These are phyloP conservation scores for Hortiboletus rubellus DNA, from an alignment of 1,284 basidiomycete species.

Conservation along the genomic window DNA sequence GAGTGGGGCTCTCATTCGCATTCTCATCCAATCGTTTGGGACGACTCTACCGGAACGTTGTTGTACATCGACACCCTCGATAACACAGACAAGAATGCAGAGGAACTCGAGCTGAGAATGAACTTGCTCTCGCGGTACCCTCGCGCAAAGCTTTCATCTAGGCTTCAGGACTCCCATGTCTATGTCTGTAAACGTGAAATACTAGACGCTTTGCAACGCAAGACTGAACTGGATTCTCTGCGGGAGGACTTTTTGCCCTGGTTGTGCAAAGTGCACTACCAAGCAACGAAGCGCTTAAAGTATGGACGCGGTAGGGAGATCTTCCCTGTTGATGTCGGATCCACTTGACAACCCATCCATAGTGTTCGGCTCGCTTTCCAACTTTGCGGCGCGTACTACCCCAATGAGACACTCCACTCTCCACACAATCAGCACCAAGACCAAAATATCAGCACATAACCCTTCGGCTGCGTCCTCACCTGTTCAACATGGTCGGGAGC, in stretches of 20 bases:
- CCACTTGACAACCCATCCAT: background rate
- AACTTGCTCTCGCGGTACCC: constrained; percentile 75
- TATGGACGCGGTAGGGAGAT: constrained; percentile 51
- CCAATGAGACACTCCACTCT: constrained; percentile 63
- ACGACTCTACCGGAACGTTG: constrained; percentile 63
- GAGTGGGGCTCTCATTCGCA: constrained; percentile 59
- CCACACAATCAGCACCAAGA: constrained; percentile 25
- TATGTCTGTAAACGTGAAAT: constrained; percentile 81
- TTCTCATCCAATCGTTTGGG: constrained; percentile 61
- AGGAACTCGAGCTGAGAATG: constrained; percentile 75
- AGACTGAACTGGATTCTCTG: constrained; percentile 72
- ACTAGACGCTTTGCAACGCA: constrained; percentile 71
- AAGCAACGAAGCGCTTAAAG: constrained; percentile 55
- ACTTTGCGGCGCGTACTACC: constrained; percentile 26
- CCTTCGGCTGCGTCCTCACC: constrained; percentile 23
- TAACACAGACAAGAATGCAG: constrained; percentile 63
- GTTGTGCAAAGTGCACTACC: constrained; percentile 84
- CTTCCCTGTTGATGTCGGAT: background rate
- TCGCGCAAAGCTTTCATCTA: constrained; percentile 66
- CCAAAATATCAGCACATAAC: constrained; percentile 5
- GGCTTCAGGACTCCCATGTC: constrained; percentile 83
- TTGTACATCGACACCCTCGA: constrained; percentile 70
- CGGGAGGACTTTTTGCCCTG: constrained; percentile 88
- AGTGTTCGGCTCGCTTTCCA: constrained; percentile 26
- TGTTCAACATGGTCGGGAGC: constrained; percentile 18